A percentile compares a stretch with the other conserved stretches of the same genome.
phyloP scores from a whole-genome alignment of 768 basidiomycete species.

The Sarcodon sp. region DNA sequence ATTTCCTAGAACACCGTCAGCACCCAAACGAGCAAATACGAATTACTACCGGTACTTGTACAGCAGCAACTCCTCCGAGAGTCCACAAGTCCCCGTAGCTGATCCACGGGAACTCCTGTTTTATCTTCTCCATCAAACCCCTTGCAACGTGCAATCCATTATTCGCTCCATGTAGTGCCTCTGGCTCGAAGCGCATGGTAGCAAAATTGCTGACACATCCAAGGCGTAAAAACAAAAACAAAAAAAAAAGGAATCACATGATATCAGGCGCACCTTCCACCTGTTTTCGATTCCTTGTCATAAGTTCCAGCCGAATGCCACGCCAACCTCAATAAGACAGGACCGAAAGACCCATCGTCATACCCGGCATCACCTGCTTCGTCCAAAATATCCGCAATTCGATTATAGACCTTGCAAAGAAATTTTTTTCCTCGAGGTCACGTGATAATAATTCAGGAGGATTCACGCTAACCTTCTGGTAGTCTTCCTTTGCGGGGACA shows the following conservation, averaged over 20 bases:
- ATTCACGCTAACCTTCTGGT: slow-evolving; percentile 54
- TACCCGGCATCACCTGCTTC: slow-evolving; percentile 56
- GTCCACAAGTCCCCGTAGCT: slow-evolving; percentile 97
- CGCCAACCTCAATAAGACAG: slow-evolving; percentile 79
- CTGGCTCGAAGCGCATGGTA: slow-evolving; percentile 95
- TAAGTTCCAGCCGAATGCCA: slow-evolving; percentile 95
- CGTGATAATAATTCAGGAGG: neutral
- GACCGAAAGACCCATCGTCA: slow-evolving; percentile 88
- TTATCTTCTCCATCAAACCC: slow-evolving; percentile 71
- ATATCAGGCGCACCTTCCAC: slow-evolving; percentile 50
- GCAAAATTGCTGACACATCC: slow-evolving; percentile 69
- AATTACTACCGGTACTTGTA: slow-evolving; percentile 33
- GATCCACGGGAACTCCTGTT: slow-evolving; percentile 86
- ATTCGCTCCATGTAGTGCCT: slow-evolving; percentile 76
- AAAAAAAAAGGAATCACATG: slow-evolving; percentile 2
- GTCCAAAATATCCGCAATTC: slow-evolving; percentile 66
- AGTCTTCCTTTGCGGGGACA: slow-evolving; percentile 71
- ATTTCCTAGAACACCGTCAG: slow-evolving; percentile 36
- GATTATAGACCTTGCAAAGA: slow-evolving; percentile 69
- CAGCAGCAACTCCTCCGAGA: slow-evolving; percentile 81
- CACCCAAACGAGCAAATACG: slow-evolving; percentile 17
- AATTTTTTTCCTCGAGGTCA: neutral
- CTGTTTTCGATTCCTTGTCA: slow-evolving; percentile 64
- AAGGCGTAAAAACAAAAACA: slow-evolving; percentile 4
- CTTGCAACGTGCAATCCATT: slow-evolving; percentile 75